These are phyloP conservation scores for Candida dendrica DNA, from an alignment of 805 yeast genomes.

Conservation along the genomic window DNA sequence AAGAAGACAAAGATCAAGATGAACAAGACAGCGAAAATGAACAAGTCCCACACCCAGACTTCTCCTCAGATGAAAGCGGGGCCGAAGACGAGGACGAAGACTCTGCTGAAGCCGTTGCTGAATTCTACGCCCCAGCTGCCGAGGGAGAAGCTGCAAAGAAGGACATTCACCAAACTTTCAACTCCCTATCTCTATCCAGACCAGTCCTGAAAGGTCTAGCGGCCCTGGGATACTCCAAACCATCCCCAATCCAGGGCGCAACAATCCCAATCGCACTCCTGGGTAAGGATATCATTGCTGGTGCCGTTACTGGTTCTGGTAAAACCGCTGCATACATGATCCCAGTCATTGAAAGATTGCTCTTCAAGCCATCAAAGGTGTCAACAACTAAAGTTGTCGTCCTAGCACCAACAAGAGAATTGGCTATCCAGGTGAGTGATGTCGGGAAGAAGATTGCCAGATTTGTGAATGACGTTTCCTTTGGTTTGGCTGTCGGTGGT, in stretches of 20 bases:
- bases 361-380: conserved; percentile 96
- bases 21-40: conserved; percentile 20
- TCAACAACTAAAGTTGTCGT: conserved; percentile 96
- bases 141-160: conserved; percentile 48
- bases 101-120: conserved; percentile 75
- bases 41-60: conserved; percentile 29
- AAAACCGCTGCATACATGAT: conserved; percentile 92
- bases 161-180: conserved; percentile 57
- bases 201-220: conserved; percentile 82
- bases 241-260: conserved; percentile 94
- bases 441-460: conserved; percentile 94
- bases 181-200: conserved; percentile 74
- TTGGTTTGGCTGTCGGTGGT: conserved; percentile 97
- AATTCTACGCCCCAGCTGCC: conserved; percentile 57
- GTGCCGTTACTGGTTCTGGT: conserved; percentile 99
- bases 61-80: no score
- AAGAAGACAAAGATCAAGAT: conserved; percentile 27
- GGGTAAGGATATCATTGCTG: conserved; percentile 95
- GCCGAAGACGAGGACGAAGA: conserved; percentile 46
- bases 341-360: conserved; percentile 91
- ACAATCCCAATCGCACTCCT: conserved; percentile 95
- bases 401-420: conserved; percentile 95
- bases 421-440: conserved; percentile 95
- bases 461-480: conserved; percentile 75
- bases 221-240: conserved; percentile 79